phyloP scores from a whole-genome alignment of 148 eudicot species.

The Spergularia marina region DNA sequence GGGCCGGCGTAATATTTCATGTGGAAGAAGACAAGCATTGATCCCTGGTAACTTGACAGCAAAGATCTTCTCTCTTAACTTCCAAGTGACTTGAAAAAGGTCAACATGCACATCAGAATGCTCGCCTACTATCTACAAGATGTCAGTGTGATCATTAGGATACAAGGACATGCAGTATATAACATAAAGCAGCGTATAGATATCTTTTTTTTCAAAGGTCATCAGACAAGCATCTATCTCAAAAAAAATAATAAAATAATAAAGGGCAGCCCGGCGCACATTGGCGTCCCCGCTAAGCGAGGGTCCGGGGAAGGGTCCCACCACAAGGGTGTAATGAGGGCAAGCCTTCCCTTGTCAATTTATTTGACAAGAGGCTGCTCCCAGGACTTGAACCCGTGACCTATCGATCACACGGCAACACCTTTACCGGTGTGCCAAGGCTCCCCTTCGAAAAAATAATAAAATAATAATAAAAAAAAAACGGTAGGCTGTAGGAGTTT shows the following conservation, averaged over 20 bases:
- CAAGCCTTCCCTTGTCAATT: too few species aligned
- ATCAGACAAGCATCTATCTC: background rate
- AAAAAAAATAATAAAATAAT: too few species aligned
- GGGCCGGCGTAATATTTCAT: slow-evolving; percentile 8
- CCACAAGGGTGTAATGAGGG: too few species aligned
- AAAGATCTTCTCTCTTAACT: slow-evolving; percentile 15
- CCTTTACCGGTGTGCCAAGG: too few species aligned
- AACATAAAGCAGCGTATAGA: background rate
- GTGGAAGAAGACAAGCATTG: slow-evolving; percentile 17
- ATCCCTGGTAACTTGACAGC: background rate
- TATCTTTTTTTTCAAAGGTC: background rate
- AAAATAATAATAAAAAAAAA: too few species aligned
- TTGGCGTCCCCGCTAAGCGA: too few species aligned
- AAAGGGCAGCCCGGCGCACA: too few species aligned
- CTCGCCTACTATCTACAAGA: slow-evolving; percentile 24
- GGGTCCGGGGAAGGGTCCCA: too few species aligned
- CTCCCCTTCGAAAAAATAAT: too few species aligned
- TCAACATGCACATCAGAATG: slow-evolving; percentile 19
- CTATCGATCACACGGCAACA: too few species aligned
- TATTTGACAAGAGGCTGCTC: too few species aligned
- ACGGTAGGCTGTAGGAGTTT: background rate
- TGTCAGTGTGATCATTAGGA: background rate
- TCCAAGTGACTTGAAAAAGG: slow-evolving; percentile 27
- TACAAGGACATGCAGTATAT: background rate
- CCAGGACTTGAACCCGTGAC: too few species aligned